These are phyloP conservation scores for Saccharomyces hybrid DNA, from an alignment of 1,139 yeast species.

Conservation along the genomic window DNA sequence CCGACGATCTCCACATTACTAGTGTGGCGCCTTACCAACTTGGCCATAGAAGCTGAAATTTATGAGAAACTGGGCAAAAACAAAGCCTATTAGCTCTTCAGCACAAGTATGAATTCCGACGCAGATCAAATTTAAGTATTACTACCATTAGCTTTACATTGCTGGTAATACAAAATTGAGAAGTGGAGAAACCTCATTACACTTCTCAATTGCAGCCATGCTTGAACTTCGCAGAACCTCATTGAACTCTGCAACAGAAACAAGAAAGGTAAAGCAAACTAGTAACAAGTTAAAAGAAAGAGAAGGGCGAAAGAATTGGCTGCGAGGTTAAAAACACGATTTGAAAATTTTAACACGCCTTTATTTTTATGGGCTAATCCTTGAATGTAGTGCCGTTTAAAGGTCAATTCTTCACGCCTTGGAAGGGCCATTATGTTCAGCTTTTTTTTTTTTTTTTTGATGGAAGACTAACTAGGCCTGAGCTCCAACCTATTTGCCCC, in stretches of 20 bases:
- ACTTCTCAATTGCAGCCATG: not conserved
- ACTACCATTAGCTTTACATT: not conserved
- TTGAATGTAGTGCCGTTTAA: not conserved
- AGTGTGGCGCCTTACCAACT: slow-evolving; percentile 37
- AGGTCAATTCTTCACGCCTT: not conserved
- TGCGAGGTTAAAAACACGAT: not conserved
- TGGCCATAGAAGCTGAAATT: slow-evolving; percentile 31
- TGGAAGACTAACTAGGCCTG: not conserved
- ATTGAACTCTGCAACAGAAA: not conserved
- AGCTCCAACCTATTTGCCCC: not conserved
- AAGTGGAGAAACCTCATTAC: not conserved
- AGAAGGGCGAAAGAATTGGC: not conserved
- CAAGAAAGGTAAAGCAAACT: not conserved
- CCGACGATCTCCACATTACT: slow-evolving; percentile 35
- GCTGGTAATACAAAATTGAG: not conserved
- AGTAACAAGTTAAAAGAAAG: not conserved
- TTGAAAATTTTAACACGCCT: not conserved
- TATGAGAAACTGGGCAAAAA: not conserved
- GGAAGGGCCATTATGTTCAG: not conserved
- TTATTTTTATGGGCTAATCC: not conserved
- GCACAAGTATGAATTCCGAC: not conserved
- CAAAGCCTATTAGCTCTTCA: not conserved
- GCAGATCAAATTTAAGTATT: not conserved
- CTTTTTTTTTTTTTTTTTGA: not conserved
- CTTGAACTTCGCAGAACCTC: not conserved